Evolutionary conservation across 805 yeast genomes (phyloP), one percentile per base, ranked within the genome.

Genomic region (Starmerella bombi): DNA sequence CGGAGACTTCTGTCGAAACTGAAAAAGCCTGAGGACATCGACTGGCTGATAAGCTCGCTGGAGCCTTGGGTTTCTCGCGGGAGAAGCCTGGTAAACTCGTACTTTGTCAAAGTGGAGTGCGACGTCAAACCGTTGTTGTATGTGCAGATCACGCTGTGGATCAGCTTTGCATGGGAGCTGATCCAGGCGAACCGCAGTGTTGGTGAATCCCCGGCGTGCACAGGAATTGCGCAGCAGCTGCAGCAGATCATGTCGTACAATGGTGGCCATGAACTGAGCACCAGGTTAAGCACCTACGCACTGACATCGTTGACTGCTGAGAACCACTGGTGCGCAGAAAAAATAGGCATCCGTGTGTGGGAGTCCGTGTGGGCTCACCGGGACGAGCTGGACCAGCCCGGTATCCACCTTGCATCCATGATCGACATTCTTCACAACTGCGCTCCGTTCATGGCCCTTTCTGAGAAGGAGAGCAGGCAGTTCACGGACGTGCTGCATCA

Each of bases 131-230:
- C 12, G 10, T 23, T 12, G 27, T 23, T 23, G 27, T n/a, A n/a
- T n/a, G n/a, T n/a, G n/a, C n/a, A 6, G 15, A 2, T 60, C 66
- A 3, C 86, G 79, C 52, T 54, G 71, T n/a, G 58, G 35, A 25
- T 74, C 5, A 67, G 79, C 55, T 55, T 86, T 7, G 49, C 80
- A 14, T 82, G 93, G 81, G 93, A 81, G 51, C 60, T 84, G 32
- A 60, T 73, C 25, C 88, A 82, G 54, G 76, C 84, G 50, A 88
- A 88, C 59, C 65, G 65, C 43, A 59, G 59, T 20, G 59, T 60
- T 36, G 45, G 52, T 16, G 45, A 45, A 20, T 20, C 15, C 8
- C 34, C 34, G 5, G 9, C 4, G 10, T 20, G 21, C 16, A 6
- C 5, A 10, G 8, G 12, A 14, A 8, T 31, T 7, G 35, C 35